Conservation (phyloP, 2,329 filamentous ascomycete genomes). For the Fusarium sp. region DNA sequence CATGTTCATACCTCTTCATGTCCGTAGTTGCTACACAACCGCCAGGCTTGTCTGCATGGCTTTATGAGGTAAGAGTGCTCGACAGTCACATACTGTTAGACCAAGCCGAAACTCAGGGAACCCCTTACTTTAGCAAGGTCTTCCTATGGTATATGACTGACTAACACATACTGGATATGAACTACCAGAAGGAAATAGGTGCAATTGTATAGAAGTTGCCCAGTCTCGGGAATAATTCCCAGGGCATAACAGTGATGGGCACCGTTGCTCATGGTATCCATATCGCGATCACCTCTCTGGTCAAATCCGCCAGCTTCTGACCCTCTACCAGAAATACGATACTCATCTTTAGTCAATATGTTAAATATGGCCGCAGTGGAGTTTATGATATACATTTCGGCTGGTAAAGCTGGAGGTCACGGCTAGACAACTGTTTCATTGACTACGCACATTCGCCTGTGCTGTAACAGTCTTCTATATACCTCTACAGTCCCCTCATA, state of each 20-base stretch:
- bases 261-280: neutral
- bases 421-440: neutral
- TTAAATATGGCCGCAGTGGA: neutral
- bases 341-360: neutral
- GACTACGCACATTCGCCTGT: neutral
- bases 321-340: neutral
- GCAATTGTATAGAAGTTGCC: neutral
- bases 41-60: neutral
- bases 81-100: neutral
- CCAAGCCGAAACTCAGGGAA: no score
- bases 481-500: neutral
- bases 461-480: neutral
- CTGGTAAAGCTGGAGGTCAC: neutral
- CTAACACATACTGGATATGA: neutral
- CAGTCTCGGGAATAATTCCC: neutral
- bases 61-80: neutral
- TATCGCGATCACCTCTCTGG: neutral
- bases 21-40: neutral
- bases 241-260: neutral
- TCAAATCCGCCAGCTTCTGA: neutral
- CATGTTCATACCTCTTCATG: neutral
- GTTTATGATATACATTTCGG: neutral
- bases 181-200: neutral
- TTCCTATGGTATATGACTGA: no score
- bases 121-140: no score